These are phyloP conservation scores for Plicaturopsis crispa DNA, from an alignment of 768 basidiomycete species.

Conservation along the genomic window DNA sequence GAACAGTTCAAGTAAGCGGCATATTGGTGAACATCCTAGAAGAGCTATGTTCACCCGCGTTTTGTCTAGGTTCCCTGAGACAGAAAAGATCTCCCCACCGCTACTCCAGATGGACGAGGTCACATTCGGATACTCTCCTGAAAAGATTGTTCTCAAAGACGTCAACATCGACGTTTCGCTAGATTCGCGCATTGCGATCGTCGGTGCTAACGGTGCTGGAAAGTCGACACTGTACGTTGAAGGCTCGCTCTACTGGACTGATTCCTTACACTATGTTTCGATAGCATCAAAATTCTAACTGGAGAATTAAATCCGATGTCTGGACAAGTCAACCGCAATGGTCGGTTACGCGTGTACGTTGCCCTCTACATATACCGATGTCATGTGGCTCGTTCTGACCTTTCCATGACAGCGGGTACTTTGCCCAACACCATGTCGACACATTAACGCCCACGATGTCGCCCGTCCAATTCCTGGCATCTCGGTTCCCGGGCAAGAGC, in stretches of 20 bases:
- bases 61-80: constrained; percentile 72
- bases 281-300: constrained; percentile 86
- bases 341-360: constrained; percentile 81
- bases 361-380: no score
- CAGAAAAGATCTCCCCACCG: constrained; percentile 96
- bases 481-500: constrained; percentile 86
- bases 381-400: not conserved
- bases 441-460: constrained; percentile 75
- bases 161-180: constrained; percentile 89
- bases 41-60: constrained; percentile 1
- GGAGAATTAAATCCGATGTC: constrained; percentile 68
- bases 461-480: constrained; percentile 91
- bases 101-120: constrained; percentile 88
- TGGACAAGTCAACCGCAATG: constrained; percentile 87
- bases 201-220: constrained; percentile 93
- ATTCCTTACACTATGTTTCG: not conserved
- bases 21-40: not conserved
- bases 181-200: constrained; percentile 93
- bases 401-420: constrained; percentile 66
- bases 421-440: constrained; percentile 96
- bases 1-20: constrained; percentile 77
- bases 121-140: constrained; percentile 78
- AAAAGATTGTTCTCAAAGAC: constrained; percentile 67
- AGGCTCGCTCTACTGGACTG: no score
- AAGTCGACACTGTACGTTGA: constrained; percentile 82